Evolutionary conservation across 331 rosid species (phyloP).

Genomic region (Malus hybrid): DNA sequence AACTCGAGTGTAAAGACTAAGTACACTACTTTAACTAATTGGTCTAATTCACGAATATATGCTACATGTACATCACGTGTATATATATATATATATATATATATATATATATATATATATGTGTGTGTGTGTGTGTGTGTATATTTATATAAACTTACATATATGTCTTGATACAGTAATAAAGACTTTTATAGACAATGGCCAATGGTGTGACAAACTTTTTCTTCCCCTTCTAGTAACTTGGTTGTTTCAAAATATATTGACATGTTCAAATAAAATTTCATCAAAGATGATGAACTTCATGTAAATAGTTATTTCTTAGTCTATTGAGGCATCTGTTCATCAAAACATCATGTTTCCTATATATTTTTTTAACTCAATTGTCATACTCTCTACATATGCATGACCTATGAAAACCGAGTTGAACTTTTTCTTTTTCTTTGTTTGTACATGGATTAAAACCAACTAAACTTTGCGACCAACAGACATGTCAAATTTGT

Average conservation of each 20-base stretch:
- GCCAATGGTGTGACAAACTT: background rate
- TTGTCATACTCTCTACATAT: background rate
- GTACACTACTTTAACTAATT: background rate
- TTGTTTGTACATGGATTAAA: background rate
- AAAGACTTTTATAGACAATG: background rate
- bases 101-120: background rate
- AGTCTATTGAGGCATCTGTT: background rate
- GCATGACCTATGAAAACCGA: background rate
- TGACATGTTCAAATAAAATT: background rate
- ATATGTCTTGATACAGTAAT: background rate
- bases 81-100: background rate
- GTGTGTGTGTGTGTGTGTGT: too few species aligned
- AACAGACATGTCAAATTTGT: background rate
- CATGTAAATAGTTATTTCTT: background rate
- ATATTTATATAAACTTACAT: background rate
- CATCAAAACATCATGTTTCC: background rate
- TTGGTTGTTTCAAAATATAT: background rate
- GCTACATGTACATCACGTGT: background rate
- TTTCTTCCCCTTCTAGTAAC: background rate
- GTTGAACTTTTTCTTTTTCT: background rate
- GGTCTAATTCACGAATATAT: background rate
- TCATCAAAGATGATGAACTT: background rate
- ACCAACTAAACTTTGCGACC: too few species aligned
- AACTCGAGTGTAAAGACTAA: accelerated
- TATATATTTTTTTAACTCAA: background rate